Conservation (phyloP, 345 rosid species). For the Bruguiera sexangula region DNA sequence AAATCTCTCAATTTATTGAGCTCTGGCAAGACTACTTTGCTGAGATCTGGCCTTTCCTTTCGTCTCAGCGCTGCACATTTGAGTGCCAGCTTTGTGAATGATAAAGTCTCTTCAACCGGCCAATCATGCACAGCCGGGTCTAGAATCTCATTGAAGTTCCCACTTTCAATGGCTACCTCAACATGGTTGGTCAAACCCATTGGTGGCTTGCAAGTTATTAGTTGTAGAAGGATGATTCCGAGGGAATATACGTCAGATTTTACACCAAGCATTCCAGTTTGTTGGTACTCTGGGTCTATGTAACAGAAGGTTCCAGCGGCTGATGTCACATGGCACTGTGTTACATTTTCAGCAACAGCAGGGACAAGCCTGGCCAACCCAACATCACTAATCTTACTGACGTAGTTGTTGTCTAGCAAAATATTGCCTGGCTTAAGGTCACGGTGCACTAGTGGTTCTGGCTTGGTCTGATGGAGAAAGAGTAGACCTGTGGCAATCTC, state of each 20-base stretch:
- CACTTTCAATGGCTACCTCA: conserved; percentile 54
- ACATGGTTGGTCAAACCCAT: conserved; percentile 62
- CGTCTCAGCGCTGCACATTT: conserved; percentile 74
- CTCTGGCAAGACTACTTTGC: conserved; percentile 63
- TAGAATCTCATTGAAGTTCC: conserved; percentile 47
- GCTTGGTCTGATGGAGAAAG: conserved; percentile 92
- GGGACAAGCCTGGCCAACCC: conserved; percentile 90
- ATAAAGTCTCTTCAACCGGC: conserved; percentile 63
- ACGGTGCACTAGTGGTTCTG: conserved; percentile 92
- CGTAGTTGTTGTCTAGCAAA: conserved; percentile 75
- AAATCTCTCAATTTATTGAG: conserved; percentile 53
- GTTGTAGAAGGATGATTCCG: conserved; percentile 76
- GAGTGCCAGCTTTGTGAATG: conserved; percentile 57
- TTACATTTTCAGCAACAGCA: conserved; percentile 65
- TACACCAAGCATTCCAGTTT: conserved; percentile 87
- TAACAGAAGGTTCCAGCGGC: conserved; percentile 92
- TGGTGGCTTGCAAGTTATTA: conserved; percentile 71
- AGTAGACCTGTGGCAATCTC: conserved; percentile 80
- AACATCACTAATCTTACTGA: conserved; percentile 80
- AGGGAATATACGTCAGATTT: conserved; percentile 89
- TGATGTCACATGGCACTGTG: conserved; percentile 68
- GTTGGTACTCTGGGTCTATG: conserved; percentile 95
- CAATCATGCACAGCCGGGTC: conserved; percentile 73
- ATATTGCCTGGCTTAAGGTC: conserved; percentile 93
- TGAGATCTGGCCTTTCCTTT: conserved; percentile 91